Evolutionary conservation across 2,329 filamentous ascomycete genomes (phyloP), one percentile per base, ranked within the genome.

Genomic region (Neofusicoccum ribis): DNA sequence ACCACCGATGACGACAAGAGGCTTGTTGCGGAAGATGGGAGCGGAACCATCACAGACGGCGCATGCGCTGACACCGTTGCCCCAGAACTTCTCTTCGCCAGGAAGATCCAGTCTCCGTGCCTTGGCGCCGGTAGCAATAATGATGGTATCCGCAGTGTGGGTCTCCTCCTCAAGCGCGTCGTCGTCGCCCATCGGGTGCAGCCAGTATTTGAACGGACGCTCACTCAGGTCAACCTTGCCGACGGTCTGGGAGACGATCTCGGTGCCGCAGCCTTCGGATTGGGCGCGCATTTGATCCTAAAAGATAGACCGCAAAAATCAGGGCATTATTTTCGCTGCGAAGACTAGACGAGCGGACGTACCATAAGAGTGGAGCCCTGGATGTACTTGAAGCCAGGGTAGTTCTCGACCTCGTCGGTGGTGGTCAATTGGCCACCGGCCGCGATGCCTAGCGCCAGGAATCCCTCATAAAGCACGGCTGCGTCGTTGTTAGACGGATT

Each of bases 341-440:
- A n/a, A 31, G 8, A 37, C 15, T 17, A 20, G 17, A 36, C 23
- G 11, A 27, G 46, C 52, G 46, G 12, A 73, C 83, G 64, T 70
- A 88, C 86, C 95, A 99, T 99, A 70, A 99, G 84, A 74, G 92
- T 90, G 65, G 86, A 81, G 70, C 95, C 95, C 80, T 92, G 91
- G 77, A 99, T 93, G 72, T 91, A 87, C 74, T 91, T 91, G 83
- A 98, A 99, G 54, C 95, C 95, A 31, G 95, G 95, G 81, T 90
- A 99, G 86, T 99, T 99, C 84, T 99, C 95, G 67, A 99, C 89
- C 71, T 99, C 96, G 74, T 96, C 98, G 64, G 95, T 99, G 31
- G 96, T 99, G 64, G 96, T 99, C 71, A 99, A 86, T 85, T 99
- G 95, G 65, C 95, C 95, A 71, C 95, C 95, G 50, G 95, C 92